Conservation (phyloP, 768 basidiomycete genomes). For the Jaapia argillacea region DNA sequence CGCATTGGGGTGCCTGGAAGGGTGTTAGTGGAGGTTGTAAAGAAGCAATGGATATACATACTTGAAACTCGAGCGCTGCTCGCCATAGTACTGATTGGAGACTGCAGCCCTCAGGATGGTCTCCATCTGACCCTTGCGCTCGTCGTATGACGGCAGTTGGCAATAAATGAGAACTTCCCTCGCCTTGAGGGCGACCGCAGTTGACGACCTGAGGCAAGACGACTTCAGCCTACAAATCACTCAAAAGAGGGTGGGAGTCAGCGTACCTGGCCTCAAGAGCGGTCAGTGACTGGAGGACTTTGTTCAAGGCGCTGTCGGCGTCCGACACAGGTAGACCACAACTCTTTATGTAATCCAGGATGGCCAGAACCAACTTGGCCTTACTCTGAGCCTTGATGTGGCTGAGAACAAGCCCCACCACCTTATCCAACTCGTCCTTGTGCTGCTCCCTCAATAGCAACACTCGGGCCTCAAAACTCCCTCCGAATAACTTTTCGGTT, state of each 20-base stretch:
- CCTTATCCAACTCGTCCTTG: slow-evolving; percentile 88
- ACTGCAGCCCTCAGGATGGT: slow-evolving; percentile 84
- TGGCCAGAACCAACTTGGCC: slow-evolving; percentile 73
- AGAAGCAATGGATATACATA: slow-evolving; percentile 17
- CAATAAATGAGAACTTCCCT: slow-evolving; percentile 94
- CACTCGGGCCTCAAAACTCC: slow-evolving; percentile 88
- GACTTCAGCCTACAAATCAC: background rate
- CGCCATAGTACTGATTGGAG: slow-evolving; percentile 83
- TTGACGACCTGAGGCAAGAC: slow-evolving; percentile 69
- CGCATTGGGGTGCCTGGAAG: slow-evolving; percentile 60
- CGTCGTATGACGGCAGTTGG: slow-evolving; percentile 96
- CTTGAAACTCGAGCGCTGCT: slow-evolving; percentile 57
- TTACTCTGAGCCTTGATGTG: slow-evolving; percentile 95
- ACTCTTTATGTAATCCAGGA: slow-evolving; percentile 86
- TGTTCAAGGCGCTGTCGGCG: slow-evolving; percentile 61
- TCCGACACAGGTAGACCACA: slow-evolving; percentile 69
- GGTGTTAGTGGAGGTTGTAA: slow-evolving; percentile 1
- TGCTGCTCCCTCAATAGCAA: slow-evolving; percentile 83
- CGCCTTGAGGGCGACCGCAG: slow-evolving; percentile 85
- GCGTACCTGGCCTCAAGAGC: slow-evolving; percentile 81
- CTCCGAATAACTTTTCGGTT: slow-evolving; percentile 89
- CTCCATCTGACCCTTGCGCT: slow-evolving; percentile 91
- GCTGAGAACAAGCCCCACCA: slow-evolving; percentile 78
- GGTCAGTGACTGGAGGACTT: slow-evolving; percentile 74
- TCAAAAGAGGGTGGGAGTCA: background rate